phyloP scores from a whole-genome alignment of 148 eudicot species.

The Rhododendron vialii region DNA sequence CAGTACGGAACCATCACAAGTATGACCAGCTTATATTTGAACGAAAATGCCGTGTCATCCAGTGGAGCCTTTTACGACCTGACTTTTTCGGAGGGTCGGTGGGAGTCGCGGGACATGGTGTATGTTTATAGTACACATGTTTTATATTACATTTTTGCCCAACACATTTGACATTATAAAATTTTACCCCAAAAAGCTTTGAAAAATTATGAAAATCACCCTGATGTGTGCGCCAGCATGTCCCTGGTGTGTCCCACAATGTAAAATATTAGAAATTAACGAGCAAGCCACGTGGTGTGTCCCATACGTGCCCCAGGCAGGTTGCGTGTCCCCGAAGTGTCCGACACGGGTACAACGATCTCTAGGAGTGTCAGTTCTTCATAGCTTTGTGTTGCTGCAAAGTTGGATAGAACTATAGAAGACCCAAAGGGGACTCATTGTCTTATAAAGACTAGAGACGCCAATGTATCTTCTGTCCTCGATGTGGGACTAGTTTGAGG shows the following conservation, averaged over 20 bases:
- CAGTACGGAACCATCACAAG: too few relatives aligned
- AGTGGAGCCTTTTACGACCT: too few relatives aligned
- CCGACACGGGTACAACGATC: background rate
- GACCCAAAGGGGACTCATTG: background rate
- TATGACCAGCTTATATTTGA: too few relatives aligned
- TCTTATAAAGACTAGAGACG: background rate
- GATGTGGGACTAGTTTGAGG: background rate
- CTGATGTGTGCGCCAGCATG: background rate
- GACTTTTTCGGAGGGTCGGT: too few relatives aligned
- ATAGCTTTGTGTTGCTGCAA: background rate
- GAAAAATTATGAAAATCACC: background rate
- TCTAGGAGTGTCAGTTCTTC: background rate
- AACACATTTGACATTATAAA: too few relatives aligned
- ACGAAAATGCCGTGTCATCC: too few relatives aligned
- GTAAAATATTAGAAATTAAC: too few relatives aligned
- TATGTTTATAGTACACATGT: background rate
- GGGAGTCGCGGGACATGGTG: too few relatives aligned
- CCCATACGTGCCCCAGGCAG: background rate
- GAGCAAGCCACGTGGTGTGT: background rate
- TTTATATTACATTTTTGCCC: background rate
- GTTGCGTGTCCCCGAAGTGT: background rate
- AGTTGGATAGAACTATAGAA: background rate
- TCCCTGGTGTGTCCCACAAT: background rate
- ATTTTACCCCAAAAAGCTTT: too few relatives aligned
- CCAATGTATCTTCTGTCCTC: background rate